Base-by-base conservation (phyloP, 306 rosid species). In the Dalbergia cochinchinensis region DNA sequence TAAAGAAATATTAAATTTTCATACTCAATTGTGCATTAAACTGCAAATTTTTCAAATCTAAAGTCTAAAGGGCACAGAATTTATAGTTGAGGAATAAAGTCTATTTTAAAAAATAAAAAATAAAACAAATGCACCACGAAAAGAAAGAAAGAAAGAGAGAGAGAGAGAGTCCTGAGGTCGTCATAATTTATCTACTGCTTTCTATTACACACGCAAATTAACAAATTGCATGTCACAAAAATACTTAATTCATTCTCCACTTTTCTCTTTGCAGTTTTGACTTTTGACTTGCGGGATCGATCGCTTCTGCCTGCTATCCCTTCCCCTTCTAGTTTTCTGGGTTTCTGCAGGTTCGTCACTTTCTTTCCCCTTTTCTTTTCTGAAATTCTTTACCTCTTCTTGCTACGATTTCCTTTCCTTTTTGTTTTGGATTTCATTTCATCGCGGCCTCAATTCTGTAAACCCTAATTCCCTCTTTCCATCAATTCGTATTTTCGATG, bases 281-380 rank as follows among this genome's bases (percentile, higher is more conserved):
- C 18, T 11, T 15, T 79, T 65, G 53, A 70, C 79, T 45, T 55
- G 33, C 3, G 26, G 60, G 44, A 62, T 73, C 80, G 71, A 62
- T 76, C 71, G 35, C 26, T 48, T 65, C 48, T 48, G 59, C 51
- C 41, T 50, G 57, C 5, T 50, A 0, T 50, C 53, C 11, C 53
- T 5, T 1, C 82, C 48, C 58, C 51, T 12, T 54, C 15, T 54
- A 12, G 9, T 81, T 68, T 8, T 15, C 48, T 19, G 41, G 41
- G 18, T 34, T 11, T 55, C 64, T 47, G 31, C 78, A 79, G 86
- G 84, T 80, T 31, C 16, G 83, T 85, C 53, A 41, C 20, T 79
- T 35, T 18, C 31, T 5, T 12, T 51, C 7, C 18, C 20, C 5
- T 20, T 39, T 15, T 33, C 47, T 47, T 14, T 2, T 58, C 63